Evolutionary conservation across 139 green algal genomes (phyloP).

Genomic region (Picochlorum sp.): DNA sequence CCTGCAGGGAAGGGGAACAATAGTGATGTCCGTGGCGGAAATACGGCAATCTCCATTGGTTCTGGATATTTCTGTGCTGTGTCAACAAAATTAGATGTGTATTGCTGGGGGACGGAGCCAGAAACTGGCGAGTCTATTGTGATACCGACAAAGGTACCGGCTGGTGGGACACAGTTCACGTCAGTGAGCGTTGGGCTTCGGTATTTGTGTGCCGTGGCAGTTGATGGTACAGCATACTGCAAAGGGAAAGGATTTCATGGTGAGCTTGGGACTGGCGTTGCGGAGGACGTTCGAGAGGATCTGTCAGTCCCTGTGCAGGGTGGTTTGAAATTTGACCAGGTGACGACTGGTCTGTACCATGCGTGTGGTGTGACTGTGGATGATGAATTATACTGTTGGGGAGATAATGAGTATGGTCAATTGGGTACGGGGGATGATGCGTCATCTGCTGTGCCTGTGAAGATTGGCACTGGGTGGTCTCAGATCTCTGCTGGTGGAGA

Average conservation of each 20-base stretch:
- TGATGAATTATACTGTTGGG: background rate
- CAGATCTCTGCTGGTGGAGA: background rate
- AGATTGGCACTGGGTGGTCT: background rate
- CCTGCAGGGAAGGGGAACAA: no score
- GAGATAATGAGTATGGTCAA: slow-evolving; percentile 1
- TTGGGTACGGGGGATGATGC: background rate
- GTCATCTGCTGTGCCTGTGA: background rate
- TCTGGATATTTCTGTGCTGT: background rate
- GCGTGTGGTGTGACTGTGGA: background rate
- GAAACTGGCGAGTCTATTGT: background rate
- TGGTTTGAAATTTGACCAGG: background rate
- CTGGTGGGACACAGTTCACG: background rate
- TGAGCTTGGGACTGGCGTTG: background rate
- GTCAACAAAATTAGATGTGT: background rate
- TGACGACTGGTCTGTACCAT: background rate
- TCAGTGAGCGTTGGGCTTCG: background rate
- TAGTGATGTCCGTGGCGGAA: no score
- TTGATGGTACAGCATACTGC: background rate
- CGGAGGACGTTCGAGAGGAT: background rate
- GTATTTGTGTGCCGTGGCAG: background rate
- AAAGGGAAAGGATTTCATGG: background rate
- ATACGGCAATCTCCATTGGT: background rate
- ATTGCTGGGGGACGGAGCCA: background rate
- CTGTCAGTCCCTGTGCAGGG: background rate
- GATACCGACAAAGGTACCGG: background rate